Evolutionary conservation across 768 basidiomycete genomes (phyloP).

Genomic region (Mycena crocata): DNA sequence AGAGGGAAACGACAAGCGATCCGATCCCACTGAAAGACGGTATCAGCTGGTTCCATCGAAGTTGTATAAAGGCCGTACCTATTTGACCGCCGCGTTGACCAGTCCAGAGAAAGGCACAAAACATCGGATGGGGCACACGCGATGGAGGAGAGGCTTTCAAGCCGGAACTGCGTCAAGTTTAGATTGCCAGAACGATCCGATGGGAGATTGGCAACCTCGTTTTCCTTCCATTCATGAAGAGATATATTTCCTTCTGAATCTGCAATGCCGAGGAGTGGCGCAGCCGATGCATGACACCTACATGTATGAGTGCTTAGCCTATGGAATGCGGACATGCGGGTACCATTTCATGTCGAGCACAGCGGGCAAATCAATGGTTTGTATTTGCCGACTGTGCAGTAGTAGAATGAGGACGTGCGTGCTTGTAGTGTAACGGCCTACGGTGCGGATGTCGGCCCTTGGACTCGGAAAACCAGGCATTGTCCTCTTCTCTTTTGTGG

Average conservation of each 20-base stretch:
- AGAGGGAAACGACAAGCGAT: constrained; percentile 83
- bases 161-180: constrained; percentile 46
- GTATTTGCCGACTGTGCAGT: constrained; percentile 63
- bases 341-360: constrained; percentile 97
- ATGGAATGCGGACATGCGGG: constrained; percentile 4
- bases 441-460: constrained; percentile 32
- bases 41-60: background rate
- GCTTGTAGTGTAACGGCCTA: constrained; percentile 30
- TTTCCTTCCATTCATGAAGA: constrained; percentile 65
- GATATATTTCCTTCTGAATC: constrained; percentile 87
- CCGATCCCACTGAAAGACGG: constrained; percentile 55
- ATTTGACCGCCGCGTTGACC: constrained; percentile 75
- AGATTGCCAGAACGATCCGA: background rate
- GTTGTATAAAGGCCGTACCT: background rate
- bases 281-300: constrained; percentile 69
- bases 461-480: constrained; percentile 74
- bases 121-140: constrained; percentile 64
- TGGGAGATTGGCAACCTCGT: constrained; percentile 49
- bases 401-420: background rate
- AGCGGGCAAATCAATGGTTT: constrained; percentile 81
- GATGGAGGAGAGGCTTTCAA: constrained; percentile 56
- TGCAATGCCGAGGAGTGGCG: constrained; percentile 75
- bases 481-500: constrained; percentile 70
- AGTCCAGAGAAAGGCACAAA: constrained; percentile 93
- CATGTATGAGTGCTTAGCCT: background rate